Conservation (phyloP, 345 rosid genomes). For the Salix udensis region DNA sequence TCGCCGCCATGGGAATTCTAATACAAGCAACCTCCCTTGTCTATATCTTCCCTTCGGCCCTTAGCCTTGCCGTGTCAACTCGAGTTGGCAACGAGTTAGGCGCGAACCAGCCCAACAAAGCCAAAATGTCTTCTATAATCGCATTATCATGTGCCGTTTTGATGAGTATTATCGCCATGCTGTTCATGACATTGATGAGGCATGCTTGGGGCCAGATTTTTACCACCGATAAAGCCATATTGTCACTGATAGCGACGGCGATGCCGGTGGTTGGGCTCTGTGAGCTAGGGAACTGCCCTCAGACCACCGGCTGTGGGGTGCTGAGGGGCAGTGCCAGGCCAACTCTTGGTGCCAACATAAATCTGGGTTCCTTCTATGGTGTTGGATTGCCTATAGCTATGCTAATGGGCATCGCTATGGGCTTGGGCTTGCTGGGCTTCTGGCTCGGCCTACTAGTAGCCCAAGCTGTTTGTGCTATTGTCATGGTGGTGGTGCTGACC, state of each 20-base stretch:
- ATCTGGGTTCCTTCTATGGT: slow-evolving; percentile 45
- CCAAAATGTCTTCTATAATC: slow-evolving; percentile 30
- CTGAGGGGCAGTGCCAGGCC: slow-evolving; percentile 57
- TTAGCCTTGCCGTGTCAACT: slow-evolving; percentile 45
- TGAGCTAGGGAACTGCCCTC: slow-evolving; percentile 59
- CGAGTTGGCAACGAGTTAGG: slow-evolving; percentile 51
- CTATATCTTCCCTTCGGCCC: slow-evolving; percentile 49
- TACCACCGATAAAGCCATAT: slow-evolving; percentile 35
- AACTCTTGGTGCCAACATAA: slow-evolving; percentile 40
- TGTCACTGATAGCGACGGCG: slow-evolving; percentile 35
- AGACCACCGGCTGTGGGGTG: slow-evolving; percentile 53
- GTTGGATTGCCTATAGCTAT: slow-evolving; percentile 48
- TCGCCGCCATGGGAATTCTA: slow-evolving; percentile 53
- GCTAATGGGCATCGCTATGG: slow-evolving; percentile 32
- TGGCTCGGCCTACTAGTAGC: slow-evolving; percentile 48
- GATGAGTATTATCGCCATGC: slow-evolving; percentile 31
- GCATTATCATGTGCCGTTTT: slow-evolving; percentile 36
- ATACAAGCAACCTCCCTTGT: slow-evolving; percentile 49
- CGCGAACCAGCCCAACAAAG: slow-evolving; percentile 33
- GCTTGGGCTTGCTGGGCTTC: slow-evolving; percentile 40
- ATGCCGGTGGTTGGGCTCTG: slow-evolving; percentile 51
- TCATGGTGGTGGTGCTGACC: slow-evolving; percentile 28
- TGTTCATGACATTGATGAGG: slow-evolving; percentile 37
- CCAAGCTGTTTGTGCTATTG: slow-evolving; percentile 32
- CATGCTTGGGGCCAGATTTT: slow-evolving; percentile 45